Conservation (phyloP, 805 yeast genomes). For the Saccharomycopsis sp. region DNA sequence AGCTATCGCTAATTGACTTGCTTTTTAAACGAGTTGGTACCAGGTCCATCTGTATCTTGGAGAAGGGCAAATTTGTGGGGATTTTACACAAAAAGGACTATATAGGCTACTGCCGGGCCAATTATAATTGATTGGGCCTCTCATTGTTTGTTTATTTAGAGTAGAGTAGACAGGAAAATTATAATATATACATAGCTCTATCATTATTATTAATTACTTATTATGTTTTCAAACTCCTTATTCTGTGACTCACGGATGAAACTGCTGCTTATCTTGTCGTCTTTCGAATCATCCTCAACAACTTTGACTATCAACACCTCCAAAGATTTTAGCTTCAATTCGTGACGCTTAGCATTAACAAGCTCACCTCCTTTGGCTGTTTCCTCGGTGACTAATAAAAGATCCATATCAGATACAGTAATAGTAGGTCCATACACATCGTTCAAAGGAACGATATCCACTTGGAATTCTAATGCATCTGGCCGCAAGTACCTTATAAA, state of each 20-base stretch:
- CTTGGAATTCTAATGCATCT: slow-evolving; percentile 26
- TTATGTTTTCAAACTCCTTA: slow-evolving; percentile 23
- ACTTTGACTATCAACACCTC: slow-evolving; percentile 51
- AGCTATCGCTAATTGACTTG: slow-evolving; percentile 43
- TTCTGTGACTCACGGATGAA: slow-evolving; percentile 41
- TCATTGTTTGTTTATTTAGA: background rate
- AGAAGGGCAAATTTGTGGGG: slow-evolving; percentile 43
- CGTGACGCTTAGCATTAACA: slow-evolving; percentile 60
- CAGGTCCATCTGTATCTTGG: slow-evolving; percentile 40
- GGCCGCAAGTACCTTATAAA: slow-evolving; percentile 50
- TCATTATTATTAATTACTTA: background rate
- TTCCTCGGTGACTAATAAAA: slow-evolving; percentile 76
- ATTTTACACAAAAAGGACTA: slow-evolving; percentile 47
- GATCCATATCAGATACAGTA: slow-evolving; percentile 61
- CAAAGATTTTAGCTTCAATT: slow-evolving; percentile 48
- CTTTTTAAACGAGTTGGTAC: slow-evolving; percentile 48
- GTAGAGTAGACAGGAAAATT: too few relatives aligned
- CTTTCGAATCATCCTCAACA: slow-evolving; percentile 55
- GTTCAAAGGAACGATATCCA: slow-evolving; percentile 56
- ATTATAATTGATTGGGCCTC: background rate
- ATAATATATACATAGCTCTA: too few relatives aligned
- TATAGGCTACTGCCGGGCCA: slow-evolving; percentile 36
- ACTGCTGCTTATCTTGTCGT: slow-evolving; percentile 81
- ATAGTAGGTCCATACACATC: slow-evolving; percentile 97
- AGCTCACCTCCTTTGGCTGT: slow-evolving; percentile 66